phyloP scores from a whole-genome alignment of 768 basidiomycete genomes.

The Candolleomyces aberdarensis region DNA sequence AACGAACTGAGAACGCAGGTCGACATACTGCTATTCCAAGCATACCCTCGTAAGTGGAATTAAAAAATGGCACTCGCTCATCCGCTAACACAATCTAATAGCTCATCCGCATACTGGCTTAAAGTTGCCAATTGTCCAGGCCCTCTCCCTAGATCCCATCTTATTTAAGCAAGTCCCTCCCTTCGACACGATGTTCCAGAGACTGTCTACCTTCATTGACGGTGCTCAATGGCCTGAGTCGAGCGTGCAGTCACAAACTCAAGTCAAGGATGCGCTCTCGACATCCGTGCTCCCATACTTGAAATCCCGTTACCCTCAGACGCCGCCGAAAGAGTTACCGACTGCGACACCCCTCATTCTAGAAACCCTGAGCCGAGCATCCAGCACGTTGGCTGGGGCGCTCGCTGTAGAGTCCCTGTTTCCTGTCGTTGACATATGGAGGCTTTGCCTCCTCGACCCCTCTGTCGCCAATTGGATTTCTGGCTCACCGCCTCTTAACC shows the following conservation, averaged over 20 bases:
- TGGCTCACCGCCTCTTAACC: slow-evolving; percentile 25
- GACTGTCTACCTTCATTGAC: slow-evolving; percentile 64
- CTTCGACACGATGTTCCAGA: slow-evolving; percentile 58
- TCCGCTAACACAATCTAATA: slow-evolving; percentile 22
- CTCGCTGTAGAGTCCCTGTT: slow-evolving; percentile 63
- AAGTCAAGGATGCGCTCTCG: slow-evolving; percentile 50
- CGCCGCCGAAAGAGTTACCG: slow-evolving; percentile 15
- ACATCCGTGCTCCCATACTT: slow-evolving; percentile 59
- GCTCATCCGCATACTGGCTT: slow-evolving; percentile 74
- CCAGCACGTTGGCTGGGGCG: slow-evolving; percentile 35
- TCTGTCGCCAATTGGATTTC: slow-evolving; percentile 49
- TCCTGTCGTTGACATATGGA: slow-evolving; percentile 81
- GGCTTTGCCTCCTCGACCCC: slow-evolving; percentile 69
- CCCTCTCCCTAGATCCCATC: slow-evolving; percentile 70
- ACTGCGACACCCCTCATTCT: slow-evolving; percentile 38
- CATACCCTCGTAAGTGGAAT: slow-evolving; percentile 70
- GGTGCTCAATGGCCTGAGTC: slow-evolving; percentile 33
- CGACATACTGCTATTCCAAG: slow-evolving; percentile 69
- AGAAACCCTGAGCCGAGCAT: slow-evolving; percentile 47
- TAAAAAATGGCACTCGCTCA: background rate
- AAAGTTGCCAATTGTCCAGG: slow-evolving; percentile 54
- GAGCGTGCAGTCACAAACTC: slow-evolving; percentile 23
- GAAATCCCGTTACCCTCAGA: slow-evolving; percentile 48
- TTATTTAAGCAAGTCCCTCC: slow-evolving; percentile 71
- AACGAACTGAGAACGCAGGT: slow-evolving; percentile 70